phyloP scores from a whole-genome alignment of 805 yeast genomes.

The Cyberlindnera nakhonratchasimensis region DNA sequence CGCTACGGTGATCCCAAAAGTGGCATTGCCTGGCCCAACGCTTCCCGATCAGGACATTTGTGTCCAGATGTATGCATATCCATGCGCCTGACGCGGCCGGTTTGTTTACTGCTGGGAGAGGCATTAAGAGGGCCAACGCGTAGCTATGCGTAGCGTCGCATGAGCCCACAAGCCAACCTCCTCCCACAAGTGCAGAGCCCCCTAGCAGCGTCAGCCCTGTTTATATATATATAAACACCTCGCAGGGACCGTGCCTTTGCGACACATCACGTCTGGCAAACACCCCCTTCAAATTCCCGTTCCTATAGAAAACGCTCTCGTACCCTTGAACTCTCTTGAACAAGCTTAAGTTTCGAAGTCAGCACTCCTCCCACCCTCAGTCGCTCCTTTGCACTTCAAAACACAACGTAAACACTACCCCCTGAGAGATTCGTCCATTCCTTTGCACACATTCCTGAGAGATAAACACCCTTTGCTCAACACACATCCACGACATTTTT shows the following conservation, averaged over 20 bases:
- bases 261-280: too few relatives aligned
- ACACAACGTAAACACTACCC: not conserved
- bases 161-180: conserved; percentile 10
- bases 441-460: conserved; percentile 14
- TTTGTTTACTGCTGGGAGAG: conserved; percentile 5
- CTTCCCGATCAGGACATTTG: not conserved
- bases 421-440: conserved; percentile 20
- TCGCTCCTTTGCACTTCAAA: not conserved
- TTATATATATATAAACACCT: conserved; percentile 2
- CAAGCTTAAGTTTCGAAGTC: not conserved
- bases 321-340: conserved; percentile 3
- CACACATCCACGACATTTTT: too few relatives aligned
- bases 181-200: too few relatives aligned
- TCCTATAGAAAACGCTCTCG: not conserved
- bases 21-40: not conserved
- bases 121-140: conserved; percentile 1
- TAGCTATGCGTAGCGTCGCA: conserved; percentile 5
- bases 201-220: conserved; percentile 8
- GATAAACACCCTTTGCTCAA: too few relatives aligned
- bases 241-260: conserved; percentile 8
- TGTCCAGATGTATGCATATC: not conserved
- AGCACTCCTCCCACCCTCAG: not conserved
- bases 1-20: not conserved
- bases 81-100: not conserved
- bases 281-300: not conserved